Percentiles rank a stretch among this genome's conserved stretches.
phyloP scores from a whole-genome alignment of 148 eudicot genomes.

The Camellia granthamiana region DNA sequence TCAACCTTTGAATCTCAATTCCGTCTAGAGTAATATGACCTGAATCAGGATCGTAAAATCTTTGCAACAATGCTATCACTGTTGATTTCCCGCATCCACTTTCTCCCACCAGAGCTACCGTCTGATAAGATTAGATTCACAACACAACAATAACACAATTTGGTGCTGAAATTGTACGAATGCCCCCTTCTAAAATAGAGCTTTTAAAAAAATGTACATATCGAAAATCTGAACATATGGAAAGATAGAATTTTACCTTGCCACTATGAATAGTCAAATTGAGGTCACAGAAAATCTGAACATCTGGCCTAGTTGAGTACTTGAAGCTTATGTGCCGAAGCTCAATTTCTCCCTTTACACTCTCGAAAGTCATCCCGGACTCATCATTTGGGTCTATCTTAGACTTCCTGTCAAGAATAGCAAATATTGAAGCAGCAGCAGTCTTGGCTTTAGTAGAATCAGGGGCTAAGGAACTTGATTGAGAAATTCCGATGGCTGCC shows the following conservation, averaged over 20 bases:
- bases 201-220: neutral
- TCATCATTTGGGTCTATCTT: conserved; percentile 16
- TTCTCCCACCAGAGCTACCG: conserved; percentile 9
- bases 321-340: conserved; percentile 4
- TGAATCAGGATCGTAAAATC: conserved; percentile 10
- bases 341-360: conserved; percentile 7
- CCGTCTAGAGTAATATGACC: conserved; percentile 3
- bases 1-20: neutral
- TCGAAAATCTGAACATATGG: neutral
- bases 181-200: neutral
- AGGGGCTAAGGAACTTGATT: conserved; percentile 16
- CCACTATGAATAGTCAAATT: conserved; percentile 1
- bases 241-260: neutral
- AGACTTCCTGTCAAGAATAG: conserved; percentile 18
- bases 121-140: neutral
- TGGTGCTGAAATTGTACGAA: neutral
- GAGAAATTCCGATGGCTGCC: conserved; percentile 21
- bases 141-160: neutral
- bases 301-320: conserved; percentile 11
- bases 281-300: conserved; percentile 7
- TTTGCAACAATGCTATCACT: conserved; percentile 8
- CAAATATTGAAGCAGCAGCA: conserved; percentile 20
- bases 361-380: conserved; percentile 7
- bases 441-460: conserved; percentile 19
- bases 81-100: conserved; percentile 14